phyloP scores from a whole-genome alignment of 2,329 filamentous ascomycete species.

The Alternaria infectoria region DNA sequence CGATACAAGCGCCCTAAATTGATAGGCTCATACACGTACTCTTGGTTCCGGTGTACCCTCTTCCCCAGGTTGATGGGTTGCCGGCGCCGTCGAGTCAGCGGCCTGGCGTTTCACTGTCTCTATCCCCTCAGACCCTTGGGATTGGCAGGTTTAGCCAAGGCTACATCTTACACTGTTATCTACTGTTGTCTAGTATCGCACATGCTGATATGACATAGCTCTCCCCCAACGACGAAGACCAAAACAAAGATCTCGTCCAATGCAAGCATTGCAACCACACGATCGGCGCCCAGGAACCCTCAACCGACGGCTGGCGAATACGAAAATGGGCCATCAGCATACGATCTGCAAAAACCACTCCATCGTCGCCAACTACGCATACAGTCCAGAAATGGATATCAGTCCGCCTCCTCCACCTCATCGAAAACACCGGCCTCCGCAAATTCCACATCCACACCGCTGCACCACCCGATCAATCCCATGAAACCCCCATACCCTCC shows the following conservation, averaged over 20 bases:
- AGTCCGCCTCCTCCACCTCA: constrained; percentile 62
- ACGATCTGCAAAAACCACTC: constrained; percentile 2
- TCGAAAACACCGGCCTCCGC: constrained; percentile 62
- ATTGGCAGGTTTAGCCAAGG: constrained; percentile 41
- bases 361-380: constrained; percentile 24
- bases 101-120: constrained; percentile 43
- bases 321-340: constrained; percentile 57
- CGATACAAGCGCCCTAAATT: constrained; percentile 67
- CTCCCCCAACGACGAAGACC: not conserved
- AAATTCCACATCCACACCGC: constrained; percentile 61
- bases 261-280: constrained; percentile 49
- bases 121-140: constrained; percentile 39
- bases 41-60: constrained; percentile 34
- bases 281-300: constrained; percentile 52
- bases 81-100: constrained; percentile 32
- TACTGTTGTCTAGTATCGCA: not conserved
- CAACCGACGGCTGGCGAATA: constrained; percentile 55
- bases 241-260: too few species aligned
- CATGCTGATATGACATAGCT: constrained; percentile 20
- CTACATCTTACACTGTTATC: constrained; percentile 30
- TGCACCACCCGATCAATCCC: not conserved
- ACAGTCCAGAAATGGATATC: constrained; percentile 55
- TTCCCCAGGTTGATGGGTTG: constrained; percentile 38
- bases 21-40: constrained; percentile 41
- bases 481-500: constrained; percentile 18